Percentiles rank a stretch among this genome's conserved stretches.
These are phyloP conservation scores for Camellia granthamiana DNA, from an alignment of 148 eudicot genomes.

Conservation along the genomic window DNA sequence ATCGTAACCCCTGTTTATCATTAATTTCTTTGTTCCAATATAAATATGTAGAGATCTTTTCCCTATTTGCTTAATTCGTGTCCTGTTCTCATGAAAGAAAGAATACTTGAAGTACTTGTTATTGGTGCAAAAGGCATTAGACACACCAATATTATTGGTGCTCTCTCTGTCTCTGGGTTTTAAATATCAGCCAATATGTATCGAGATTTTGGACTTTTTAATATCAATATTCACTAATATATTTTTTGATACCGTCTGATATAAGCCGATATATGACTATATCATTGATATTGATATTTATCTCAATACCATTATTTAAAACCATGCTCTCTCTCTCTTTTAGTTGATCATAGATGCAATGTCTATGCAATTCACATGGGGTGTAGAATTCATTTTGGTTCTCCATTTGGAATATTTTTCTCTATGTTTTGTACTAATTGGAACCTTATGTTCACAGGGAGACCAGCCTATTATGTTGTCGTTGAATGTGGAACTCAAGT, in stretches of 20 bases:
- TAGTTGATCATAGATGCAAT: background rate
- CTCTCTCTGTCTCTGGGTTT: background rate
- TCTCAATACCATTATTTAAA: too few species aligned
- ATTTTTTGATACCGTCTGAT: too few species aligned
- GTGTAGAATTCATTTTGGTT: background rate
- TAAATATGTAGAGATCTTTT: background rate
- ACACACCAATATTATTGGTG: slow-evolving; percentile 58
- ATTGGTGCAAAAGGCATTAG: slow-evolving; percentile 65
- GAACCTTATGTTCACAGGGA: slow-evolving; percentile 34
- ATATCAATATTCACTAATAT: too few species aligned
- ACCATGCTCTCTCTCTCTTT: background rate
- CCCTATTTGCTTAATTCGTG: background rate
- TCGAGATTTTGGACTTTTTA: too few species aligned
- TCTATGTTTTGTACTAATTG: background rate
- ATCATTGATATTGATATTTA: too few species aligned
- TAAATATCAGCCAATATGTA: too few species aligned
- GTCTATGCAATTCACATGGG: too few species aligned
- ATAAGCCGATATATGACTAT: too few species aligned
- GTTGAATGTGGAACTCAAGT: slow-evolving; percentile 65
- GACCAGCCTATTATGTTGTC: slow-evolving; percentile 54
- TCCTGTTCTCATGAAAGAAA: slow-evolving; percentile 43
- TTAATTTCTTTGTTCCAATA: slow-evolving; percentile 3
- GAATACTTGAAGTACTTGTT: slow-evolving; percentile 68
- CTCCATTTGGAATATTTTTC: background rate
- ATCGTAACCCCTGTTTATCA: background rate